These are phyloP conservation scores for Themeda triandra DNA, from an alignment of 176 grass and related monocot genomes.

Conservation along the genomic window DNA sequence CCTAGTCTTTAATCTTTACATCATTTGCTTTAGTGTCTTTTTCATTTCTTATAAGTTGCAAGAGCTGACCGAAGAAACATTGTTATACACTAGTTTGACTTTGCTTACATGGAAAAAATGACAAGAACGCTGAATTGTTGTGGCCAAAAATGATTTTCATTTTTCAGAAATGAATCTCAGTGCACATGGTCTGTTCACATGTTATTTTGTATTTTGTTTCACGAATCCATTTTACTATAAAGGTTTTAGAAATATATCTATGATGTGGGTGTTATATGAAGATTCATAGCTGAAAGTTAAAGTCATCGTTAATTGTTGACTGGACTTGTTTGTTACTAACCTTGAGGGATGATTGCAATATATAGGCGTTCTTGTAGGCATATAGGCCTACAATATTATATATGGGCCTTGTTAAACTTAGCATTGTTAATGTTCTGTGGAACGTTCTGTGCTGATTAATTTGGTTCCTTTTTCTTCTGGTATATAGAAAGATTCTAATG, in stretches of 20 bases:
- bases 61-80: constrained; percentile 1
- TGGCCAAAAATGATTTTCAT: not conserved
- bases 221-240: not conserved
- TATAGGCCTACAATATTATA: not conserved
- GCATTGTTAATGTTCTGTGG: not conserved
- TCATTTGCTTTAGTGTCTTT: constrained; percentile 5
- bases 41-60: not conserved
- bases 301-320: not conserved
- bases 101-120: not conserved
- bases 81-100: not conserved
- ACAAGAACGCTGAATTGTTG: not conserved
- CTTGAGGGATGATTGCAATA: not conserved
- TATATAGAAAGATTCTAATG: too few species aligned
- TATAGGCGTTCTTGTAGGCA: not conserved
- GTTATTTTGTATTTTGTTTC: not conserved
- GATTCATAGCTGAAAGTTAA: not conserved
- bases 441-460: not conserved
- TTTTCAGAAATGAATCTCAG: not conserved
- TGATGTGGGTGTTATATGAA: not conserved
- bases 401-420: not conserved
- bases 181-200: not conserved
- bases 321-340: not conserved
- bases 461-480: not conserved
- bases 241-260: not conserved
- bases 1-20: not conserved